Evolutionary conservation across 441 rosid genomes (phyloP), one percentile per base, ranked within the genome.

Genomic region (Adansonia rubrostipa): DNA sequence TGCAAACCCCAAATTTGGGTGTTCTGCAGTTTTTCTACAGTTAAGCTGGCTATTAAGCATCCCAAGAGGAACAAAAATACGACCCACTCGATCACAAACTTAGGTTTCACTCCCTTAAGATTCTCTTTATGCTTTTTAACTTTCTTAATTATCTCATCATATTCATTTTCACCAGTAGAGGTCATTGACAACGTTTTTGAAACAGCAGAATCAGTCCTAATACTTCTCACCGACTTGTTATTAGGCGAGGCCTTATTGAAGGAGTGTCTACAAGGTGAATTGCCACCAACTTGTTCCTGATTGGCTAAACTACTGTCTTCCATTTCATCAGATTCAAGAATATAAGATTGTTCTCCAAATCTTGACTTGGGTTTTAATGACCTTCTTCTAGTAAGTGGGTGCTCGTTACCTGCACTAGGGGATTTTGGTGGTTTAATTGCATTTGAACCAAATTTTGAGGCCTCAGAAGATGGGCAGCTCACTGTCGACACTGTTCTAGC

Each of bases 341-440:
- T 57, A 67, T 48, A 78, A 20, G 89, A 85, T 73, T 88, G 96
- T 33, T 89, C 93, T 17, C 87, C 95, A 66, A 96, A 96, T 79
- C 99, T 89, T 28, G 97, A 93, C 82, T 92, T 96, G 17, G 96
- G 86, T 84, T 88, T 96, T 19, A 93, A 15, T 47, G 97, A 79
- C 75, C 77, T 90, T 69, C 86, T 88, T 19, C 92, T 33, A 33
- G 63, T 5, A 19, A 88, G 77, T 50, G 84, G 40, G 1, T 40
- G 82, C 66, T 82, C 93, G 9, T 28, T 81, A 72, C 64, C 63
- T 74, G 58, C 44, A 44, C 80, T 53, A 7, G 95, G 92, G 74
- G 71, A n/a, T 80, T 85, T 91, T 7, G 95, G 96, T 3, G 95
- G 97, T 91, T 86, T 90, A 48, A 81, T 84, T 15, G 84, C 77